Conservation (phyloP, 441 rosid species). For the Gossypium lobatum region DNA sequence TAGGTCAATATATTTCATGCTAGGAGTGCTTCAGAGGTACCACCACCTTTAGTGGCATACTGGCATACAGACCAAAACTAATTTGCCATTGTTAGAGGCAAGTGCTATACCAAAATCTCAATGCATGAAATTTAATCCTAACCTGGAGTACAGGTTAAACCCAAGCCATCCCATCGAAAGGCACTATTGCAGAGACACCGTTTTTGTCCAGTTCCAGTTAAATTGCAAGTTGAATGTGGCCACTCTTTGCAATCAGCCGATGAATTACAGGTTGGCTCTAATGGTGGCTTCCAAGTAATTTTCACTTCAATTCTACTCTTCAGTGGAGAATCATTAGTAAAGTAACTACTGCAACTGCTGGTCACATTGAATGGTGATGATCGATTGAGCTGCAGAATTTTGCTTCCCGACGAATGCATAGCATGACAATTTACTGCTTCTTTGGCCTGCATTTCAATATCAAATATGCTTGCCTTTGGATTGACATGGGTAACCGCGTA, state of each 20-base stretch:
- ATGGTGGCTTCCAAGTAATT: slow-evolving; percentile 50
- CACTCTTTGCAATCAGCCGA: slow-evolving; percentile 54
- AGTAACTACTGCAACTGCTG: slow-evolving; percentile 22
- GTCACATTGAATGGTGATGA: slow-evolving; percentile 40
- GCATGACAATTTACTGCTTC: slow-evolving; percentile 26
- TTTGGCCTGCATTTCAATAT: slow-evolving; percentile 20
- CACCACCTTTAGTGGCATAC: not conserved
- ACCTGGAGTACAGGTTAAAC: slow-evolving; percentile 47
- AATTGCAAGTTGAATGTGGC: slow-evolving; percentile 48
- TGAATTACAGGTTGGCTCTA: slow-evolving; percentile 44
- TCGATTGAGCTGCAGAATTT: slow-evolving; percentile 23
- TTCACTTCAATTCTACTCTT: slow-evolving; percentile 34
- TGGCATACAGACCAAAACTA: not conserved
- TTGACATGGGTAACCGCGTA: slow-evolving; percentile 39
- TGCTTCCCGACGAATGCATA: slow-evolving; percentile 10
- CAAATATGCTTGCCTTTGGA: slow-evolving; percentile 27
- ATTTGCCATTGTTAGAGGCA: not conserved
- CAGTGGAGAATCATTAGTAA: not conserved
- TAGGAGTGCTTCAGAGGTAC: not conserved
- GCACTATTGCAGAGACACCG: slow-evolving; percentile 39
- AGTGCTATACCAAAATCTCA: not conserved
- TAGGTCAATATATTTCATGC: not conserved
- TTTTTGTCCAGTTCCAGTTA: slow-evolving; percentile 24
- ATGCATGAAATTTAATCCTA: not conserved
- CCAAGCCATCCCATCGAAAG: slow-evolving; percentile 44